Percentiles rank a stretch among this genome's conserved stretches.
Conservation (phyloP, 352 stramenopile genomes). For the Globisporangium camurandrum region DNA sequence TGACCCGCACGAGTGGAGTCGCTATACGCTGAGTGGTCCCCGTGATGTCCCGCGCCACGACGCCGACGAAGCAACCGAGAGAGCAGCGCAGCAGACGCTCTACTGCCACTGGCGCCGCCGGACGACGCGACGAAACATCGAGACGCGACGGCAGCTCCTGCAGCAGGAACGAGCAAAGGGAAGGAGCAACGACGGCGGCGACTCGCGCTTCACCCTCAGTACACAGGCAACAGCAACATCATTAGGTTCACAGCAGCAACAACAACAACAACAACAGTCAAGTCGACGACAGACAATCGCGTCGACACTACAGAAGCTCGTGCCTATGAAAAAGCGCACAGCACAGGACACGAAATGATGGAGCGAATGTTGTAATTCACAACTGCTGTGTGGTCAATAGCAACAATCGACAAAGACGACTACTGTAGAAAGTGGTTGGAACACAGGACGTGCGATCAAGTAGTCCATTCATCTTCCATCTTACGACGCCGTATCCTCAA, state of each 20-base stretch:
- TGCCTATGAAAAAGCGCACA: neutral
- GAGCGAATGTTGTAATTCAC: no score
- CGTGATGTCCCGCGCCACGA: conserved; percentile 33
- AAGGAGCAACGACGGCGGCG: neutral
- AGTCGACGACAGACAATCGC: no score
- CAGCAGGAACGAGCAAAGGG: neutral
- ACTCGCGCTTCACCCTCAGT: no score
- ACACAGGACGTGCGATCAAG: no score
- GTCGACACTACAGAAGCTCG: no score
- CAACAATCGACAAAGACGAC: neutral
- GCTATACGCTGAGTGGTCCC: conserved; percentile 43
- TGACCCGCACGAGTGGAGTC: conserved; percentile 55
- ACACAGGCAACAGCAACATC: neutral
- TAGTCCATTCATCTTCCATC: no score
- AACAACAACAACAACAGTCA: neutral
- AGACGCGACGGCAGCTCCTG: conserved; percentile 22
- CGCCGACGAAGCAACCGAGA: conserved; percentile 39
- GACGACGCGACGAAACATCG: conserved; percentile 30
- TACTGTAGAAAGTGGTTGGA: no score
- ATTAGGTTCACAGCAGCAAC: no score
- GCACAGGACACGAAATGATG: no score
- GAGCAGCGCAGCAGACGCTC: conserved; percentile 42
- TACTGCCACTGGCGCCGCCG: conserved; percentile 44
- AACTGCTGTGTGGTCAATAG: neutral
- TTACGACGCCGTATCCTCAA: no score